A percentile compares a stretch with the other conserved stretches of the same genome.
phyloP scores from a whole-genome alignment of 495 filamentous ascomycete genomes.

The Friedmanniomyces endolithicus region DNA sequence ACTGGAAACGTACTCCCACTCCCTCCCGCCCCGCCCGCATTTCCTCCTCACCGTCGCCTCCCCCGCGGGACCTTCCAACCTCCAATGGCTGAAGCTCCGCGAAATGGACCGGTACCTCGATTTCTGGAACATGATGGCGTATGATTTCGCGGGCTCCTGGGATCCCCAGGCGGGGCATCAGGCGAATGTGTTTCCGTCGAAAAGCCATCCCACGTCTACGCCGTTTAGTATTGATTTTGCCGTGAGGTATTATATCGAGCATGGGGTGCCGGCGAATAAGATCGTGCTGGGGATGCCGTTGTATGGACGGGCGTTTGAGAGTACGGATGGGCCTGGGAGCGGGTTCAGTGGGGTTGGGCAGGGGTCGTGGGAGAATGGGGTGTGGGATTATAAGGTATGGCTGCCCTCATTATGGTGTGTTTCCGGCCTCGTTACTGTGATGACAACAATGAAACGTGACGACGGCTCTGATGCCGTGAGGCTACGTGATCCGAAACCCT shows the following conservation, averaged over 20 bases:
- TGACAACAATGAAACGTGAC: conserved; percentile 1
- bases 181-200: conserved; percentile 55
- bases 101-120: conserved; percentile 68
- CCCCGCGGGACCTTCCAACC: conserved; percentile 52
- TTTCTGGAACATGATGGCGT: conserved; percentile 60
- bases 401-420: neutral
- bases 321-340: conserved; percentile 57
- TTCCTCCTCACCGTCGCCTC: conserved; percentile 71
- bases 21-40: conserved; percentile 36
- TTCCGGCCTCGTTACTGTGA: neutral
- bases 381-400: conserved; percentile 57
- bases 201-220: conserved; percentile 43
- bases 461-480: neutral
- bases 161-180: conserved; percentile 56
- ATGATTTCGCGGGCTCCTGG: conserved; percentile 46
- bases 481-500: conserved; percentile 1
- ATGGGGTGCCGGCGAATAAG: conserved; percentile 49
- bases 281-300: conserved; percentile 72
- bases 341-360: conserved; percentile 55
- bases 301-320: conserved; percentile 68
- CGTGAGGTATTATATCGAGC: conserved; percentile 52
- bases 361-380: conserved; percentile 56
- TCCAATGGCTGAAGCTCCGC: conserved; percentile 49
- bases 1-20: conserved; percentile 47
- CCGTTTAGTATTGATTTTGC: conserved; percentile 59